Evolutionary conservation across 2,329 filamentous ascomycete species (phyloP), one percentile per base, ranked within the genome.

Genomic region (Ampelomyces quisqualis): DNA sequence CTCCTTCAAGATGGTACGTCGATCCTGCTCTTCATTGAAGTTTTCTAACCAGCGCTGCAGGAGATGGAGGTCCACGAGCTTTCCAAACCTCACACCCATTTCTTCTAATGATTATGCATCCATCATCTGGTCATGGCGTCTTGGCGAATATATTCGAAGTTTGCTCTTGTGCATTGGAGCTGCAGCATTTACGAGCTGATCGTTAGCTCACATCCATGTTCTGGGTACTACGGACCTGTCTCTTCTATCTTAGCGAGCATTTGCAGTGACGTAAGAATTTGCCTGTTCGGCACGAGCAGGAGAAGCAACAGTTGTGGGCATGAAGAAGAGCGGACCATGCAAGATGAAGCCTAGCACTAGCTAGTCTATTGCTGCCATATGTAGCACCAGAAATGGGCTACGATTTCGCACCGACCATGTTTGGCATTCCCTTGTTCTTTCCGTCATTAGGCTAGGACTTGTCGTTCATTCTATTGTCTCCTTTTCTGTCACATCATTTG

Each of bases 1-100:
- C 73, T 94, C 85, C 58, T 98, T 98, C 78, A 98, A 98, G 71
- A 98, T 98, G 93, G 89, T 93, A 75, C 48, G 84, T 23, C n/a
- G 1, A 6, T 4, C 18, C 19, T n/a, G 10, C 4, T 11, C 30
- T 1, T 28, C 15, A 11, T 26, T 26, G 13, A 13, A n/a, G 4
- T 2, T 34, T 49, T 53, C 75, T 80, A 69, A 80, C 57, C 26
- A 30, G 11, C 13, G n/a, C 11, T 10, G 38, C 31, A 97, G 93
- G 93, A 98, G 76, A 98, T 98, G 93, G 93, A 97, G 77, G 93
- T 98, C 62, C 93, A 98, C 70, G 93, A 97, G 73, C 88, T 86
- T 68, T 97, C 93, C 55, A 98, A 97, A 76, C 90, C 96, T 64
- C 96, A 98, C 77, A 98, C 93, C 60, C 93, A 98, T 79, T 98